Evolutionary conservation across 257 asterid species (phyloP).

Genomic region (Fraxinus cuspidata): DNA sequence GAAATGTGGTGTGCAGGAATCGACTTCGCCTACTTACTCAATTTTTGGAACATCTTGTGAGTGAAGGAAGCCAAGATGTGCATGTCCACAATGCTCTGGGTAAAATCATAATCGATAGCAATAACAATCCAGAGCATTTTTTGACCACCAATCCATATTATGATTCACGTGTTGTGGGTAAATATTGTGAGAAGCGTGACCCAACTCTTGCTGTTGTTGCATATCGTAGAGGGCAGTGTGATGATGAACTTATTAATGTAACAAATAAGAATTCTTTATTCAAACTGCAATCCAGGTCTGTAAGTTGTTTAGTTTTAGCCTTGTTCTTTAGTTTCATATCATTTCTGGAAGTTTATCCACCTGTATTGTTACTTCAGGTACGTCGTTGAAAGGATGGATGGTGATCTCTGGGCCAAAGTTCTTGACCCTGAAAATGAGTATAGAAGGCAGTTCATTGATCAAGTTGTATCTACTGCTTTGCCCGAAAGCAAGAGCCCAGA

Average conservation of each 20-base stretch:
- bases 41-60: constrained; percentile 99
- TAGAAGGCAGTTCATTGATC: constrained; percentile 96
- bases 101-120: constrained; percentile 95
- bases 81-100: constrained; percentile 99
- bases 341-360: constrained; percentile 11
- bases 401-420: constrained; percentile 93
- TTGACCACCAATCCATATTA: constrained; percentile 97
- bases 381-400: constrained; percentile 98
- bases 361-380: constrained; percentile 51
- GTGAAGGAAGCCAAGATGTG: constrained; percentile 99
- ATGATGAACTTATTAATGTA: constrained; percentile 92
- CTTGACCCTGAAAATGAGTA: constrained; percentile 95
- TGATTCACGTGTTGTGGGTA: constrained; percentile 98
- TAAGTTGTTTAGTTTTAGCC: constrained; percentile 22
- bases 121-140: constrained; percentile 97
- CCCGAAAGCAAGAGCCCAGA: constrained; percentile 99
- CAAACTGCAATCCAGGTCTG: constrained; percentile 97
- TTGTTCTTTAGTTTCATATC: constrained; percentile 16
- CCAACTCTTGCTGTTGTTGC: constrained; percentile 99
- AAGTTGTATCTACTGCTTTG: constrained; percentile 98
- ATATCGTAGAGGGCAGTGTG: constrained; percentile 95
- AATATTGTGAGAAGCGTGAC: constrained; percentile 98
- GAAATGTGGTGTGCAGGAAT: constrained; percentile 57
- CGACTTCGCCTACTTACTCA: constrained; percentile 98
- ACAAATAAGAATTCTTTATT: constrained; percentile 94